A percentile compares a stretch with the other conserved stretches of the same genome.
Evolutionary conservation across 352 stramenopile genomes (phyloP).

Genomic region (Phytophthora ohioensis): DNA sequence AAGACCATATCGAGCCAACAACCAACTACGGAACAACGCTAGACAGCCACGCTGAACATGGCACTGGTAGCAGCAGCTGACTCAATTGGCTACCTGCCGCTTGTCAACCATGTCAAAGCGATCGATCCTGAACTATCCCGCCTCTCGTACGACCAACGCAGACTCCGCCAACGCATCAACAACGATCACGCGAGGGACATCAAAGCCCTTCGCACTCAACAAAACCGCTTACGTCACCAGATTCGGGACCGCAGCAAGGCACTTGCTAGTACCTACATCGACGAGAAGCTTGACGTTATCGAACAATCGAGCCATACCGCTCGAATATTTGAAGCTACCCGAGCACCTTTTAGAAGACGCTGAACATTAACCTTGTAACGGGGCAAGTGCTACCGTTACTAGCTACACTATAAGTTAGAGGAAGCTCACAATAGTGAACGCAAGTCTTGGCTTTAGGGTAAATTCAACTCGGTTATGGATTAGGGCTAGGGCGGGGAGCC

Average conservation of each 20-base stretch:
- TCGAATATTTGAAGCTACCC: not conserved
- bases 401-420: too few species aligned
- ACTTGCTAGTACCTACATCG: not conserved
- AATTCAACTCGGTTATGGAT: too few species aligned
- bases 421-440: too few species aligned
- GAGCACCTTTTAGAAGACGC: not conserved
- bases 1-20: not conserved
- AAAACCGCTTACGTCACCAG: not conserved
- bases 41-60: slow-evolving; percentile 4
- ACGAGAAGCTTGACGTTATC: not conserved
- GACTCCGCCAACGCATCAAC: slow-evolving; percentile 1
- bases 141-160: slow-evolving; percentile 2
- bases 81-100: slow-evolving; percentile 7
- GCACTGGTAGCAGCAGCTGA: slow-evolving; percentile 6
- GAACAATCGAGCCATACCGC: not conserved
- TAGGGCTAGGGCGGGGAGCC: too few species aligned
- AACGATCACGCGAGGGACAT: not conserved
- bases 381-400: too few species aligned
- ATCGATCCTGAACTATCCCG: not conserved
- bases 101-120: slow-evolving; percentile 5
- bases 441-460: too few species aligned
- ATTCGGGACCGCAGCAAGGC: slow-evolving; percentile 11
- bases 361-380: not conserved
- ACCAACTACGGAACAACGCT: not conserved
- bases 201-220: not conserved